These are phyloP conservation scores for Termitomyces bulborhizus DNA, from an alignment of 768 basidiomycete genomes.

Conservation along the genomic window DNA sequence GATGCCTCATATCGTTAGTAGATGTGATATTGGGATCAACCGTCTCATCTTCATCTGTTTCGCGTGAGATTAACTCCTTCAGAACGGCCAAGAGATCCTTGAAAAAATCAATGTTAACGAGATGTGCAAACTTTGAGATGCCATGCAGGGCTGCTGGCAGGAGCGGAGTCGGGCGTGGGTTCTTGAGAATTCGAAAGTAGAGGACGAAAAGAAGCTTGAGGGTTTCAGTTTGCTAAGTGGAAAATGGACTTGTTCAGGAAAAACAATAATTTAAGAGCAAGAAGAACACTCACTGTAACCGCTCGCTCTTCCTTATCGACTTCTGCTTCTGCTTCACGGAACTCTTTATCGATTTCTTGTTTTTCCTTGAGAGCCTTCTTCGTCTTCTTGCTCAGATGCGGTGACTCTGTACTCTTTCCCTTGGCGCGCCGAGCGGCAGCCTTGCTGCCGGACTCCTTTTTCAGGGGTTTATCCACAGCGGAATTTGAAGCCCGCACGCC, in stretches of 20 bases:
- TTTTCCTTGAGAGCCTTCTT: constrained; percentile 82
- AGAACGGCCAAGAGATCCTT: constrained; percentile 87
- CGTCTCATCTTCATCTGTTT: constrained; percentile 30
- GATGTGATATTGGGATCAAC: constrained; percentile 21
- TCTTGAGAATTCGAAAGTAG: constrained; percentile 95
- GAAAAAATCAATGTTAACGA: constrained; percentile 99
- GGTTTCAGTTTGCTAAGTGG: constrained; percentile 90
- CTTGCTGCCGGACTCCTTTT: constrained; percentile 37
- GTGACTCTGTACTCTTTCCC: constrained; percentile 53
- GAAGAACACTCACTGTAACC: constrained; percentile 51
- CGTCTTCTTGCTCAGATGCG: constrained; percentile 89
- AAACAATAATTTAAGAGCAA: background rate
- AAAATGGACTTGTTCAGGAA: constrained; percentile 7
- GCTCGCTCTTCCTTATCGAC: constrained; percentile 89
- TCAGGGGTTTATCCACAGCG: constrained; percentile 48
- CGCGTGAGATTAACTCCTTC: constrained; percentile 63
- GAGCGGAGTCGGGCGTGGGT: constrained; percentile 68
- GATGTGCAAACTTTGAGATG: constrained; percentile 88
- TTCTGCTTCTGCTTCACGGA: constrained; percentile 91
- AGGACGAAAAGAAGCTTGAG: constrained; percentile 94
- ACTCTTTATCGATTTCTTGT: constrained; percentile 86
- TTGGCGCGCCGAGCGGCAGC: constrained; percentile 39
- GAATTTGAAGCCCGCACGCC: constrained; percentile 72
- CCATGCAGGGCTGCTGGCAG: constrained; percentile 87
- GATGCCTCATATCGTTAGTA: constrained; percentile 42